These are phyloP conservation scores for Curvularia eragrostidis DNA, from an alignment of 2,329 filamentous ascomycete genomes.

Conservation along the genomic window DNA sequence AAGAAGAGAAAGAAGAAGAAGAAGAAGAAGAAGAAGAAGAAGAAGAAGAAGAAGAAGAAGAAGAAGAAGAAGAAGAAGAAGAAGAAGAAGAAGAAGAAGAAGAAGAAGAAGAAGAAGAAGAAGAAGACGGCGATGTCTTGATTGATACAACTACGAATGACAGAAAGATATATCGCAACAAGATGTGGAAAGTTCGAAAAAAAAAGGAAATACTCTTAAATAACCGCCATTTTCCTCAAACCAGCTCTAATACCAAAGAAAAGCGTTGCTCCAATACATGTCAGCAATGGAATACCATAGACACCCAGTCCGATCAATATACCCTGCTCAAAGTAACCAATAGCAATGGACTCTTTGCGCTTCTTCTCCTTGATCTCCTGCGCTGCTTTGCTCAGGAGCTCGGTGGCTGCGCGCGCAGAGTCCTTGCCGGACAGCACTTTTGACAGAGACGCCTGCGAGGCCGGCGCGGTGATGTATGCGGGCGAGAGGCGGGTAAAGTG, in stretches of 20 bases:
- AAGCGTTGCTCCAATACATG: constrained; percentile 34
- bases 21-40: too few species aligned
- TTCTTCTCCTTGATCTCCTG: constrained; percentile 44
- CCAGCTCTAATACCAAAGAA: constrained; percentile 38
- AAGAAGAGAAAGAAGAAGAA: too few species aligned
- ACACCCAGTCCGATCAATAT: constrained; percentile 47
- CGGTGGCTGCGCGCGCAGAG: constrained; percentile 16
- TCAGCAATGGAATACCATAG: constrained; percentile 41
- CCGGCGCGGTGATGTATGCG: constrained; percentile 19
- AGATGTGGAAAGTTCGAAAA: neutral
- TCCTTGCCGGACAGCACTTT: constrained; percentile 21
- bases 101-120: too few species aligned
- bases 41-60: too few species aligned
- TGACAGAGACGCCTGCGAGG: constrained; percentile 27
- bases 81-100: too few species aligned
- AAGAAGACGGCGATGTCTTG: neutral
- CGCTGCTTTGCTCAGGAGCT: constrained; percentile 24
- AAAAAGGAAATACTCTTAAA: constrained; percentile 3
- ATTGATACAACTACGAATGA: neutral
- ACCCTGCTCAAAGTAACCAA: constrained; percentile 43
- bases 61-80: too few species aligned
- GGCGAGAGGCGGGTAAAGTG: constrained; percentile 34
- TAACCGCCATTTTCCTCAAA: constrained; percentile 29
- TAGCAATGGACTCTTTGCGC: constrained; percentile 41
- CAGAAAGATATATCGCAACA: neutral